Percentiles rank a stretch among this genome's conserved stretches.
Evolutionary conservation across 306 rosid species (phyloP).

Genomic region (Glycyrrhiza uralensis): DNA sequence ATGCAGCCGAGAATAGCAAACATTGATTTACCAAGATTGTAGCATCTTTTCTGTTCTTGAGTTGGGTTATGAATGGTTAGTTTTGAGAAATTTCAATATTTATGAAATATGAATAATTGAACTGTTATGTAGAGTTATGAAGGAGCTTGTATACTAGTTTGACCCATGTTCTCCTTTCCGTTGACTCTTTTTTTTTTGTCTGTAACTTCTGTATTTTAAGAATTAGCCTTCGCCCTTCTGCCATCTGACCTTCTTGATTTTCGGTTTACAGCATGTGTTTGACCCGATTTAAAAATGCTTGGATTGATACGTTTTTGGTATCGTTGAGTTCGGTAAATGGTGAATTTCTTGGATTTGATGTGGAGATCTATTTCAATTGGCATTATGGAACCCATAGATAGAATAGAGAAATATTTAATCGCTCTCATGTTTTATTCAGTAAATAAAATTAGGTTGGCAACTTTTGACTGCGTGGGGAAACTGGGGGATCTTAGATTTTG

Average conservation of each 20-base stretch:
- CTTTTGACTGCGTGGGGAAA: too few relatives aligned
- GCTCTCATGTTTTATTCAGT: too few relatives aligned
- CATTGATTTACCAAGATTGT: constrained; percentile 29
- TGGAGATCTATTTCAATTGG: background rate
- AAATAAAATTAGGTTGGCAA: too few relatives aligned
- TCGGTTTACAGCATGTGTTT: background rate
- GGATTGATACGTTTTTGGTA: background rate
- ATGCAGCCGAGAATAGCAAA: constrained; percentile 58
- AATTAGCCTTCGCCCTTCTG: background rate
- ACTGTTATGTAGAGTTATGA: constrained; percentile 8
- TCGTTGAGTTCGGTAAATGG: background rate
- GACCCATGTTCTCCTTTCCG: background rate
- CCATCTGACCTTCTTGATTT: background rate
- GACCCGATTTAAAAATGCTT: background rate
- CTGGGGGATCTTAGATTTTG: too few relatives aligned
- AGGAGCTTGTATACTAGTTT: constrained; percentile 1
- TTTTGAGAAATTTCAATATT: background rate
- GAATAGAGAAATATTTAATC: too few relatives aligned
- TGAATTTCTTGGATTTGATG: background rate
- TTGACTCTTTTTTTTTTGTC: background rate
- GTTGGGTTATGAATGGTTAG: constrained; percentile 7
- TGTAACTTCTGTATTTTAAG: constrained; percentile 1
- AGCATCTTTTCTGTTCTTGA: constrained; percentile 5
- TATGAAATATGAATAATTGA: background rate
- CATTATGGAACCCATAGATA: background rate